Conservation (phyloP, 1,139 yeast genomes). For the Candida glucosophila region DNA sequence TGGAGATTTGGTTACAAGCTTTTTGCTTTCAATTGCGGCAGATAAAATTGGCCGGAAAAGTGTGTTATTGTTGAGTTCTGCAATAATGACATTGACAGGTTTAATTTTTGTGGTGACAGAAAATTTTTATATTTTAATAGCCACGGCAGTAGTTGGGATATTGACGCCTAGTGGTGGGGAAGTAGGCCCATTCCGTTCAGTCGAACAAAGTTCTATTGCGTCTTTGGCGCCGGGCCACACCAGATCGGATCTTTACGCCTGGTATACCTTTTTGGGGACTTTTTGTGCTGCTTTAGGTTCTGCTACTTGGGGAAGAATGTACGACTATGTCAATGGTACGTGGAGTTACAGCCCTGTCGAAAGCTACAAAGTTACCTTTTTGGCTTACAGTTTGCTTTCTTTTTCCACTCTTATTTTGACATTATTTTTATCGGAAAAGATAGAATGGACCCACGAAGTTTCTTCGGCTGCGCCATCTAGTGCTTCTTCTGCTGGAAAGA, state of each 20-base stretch:
- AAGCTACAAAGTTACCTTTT: constrained; percentile 24
- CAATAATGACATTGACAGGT: constrained; percentile 23
- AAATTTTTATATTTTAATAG: constrained; percentile 15
- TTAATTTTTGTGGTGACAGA: constrained; percentile 15
- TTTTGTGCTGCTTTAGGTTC: constrained; percentile 32
- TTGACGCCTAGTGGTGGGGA: constrained; percentile 37
- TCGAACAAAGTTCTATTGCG: constrained; percentile 33
- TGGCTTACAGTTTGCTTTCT: constrained; percentile 15
- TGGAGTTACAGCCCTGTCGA: constrained; percentile 12
- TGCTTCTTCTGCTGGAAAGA: too few species aligned
- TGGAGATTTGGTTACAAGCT: constrained; percentile 31
- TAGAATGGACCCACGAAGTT: constrained; percentile 13
- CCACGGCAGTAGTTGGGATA: constrained; percentile 24
- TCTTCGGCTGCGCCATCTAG: too few species aligned
- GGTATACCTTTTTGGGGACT: constrained; percentile 33
- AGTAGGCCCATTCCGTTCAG: constrained; percentile 35
- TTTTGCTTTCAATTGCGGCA: constrained; percentile 21
- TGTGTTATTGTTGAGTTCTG: constrained; percentile 19
- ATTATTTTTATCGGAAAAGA: constrained; percentile 9
- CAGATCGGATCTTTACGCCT: constrained; percentile 33
- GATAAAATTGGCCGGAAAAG: constrained; percentile 28
- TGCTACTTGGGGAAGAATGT: constrained; percentile 19
- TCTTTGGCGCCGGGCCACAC: constrained; percentile 19
- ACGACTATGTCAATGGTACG: constrained; percentile 14
- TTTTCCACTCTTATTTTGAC: constrained; percentile 12